Conservation (phyloP, 2,329 filamentous ascomycete genomes). For the Myriosclerotinia scirpicola region DNA sequence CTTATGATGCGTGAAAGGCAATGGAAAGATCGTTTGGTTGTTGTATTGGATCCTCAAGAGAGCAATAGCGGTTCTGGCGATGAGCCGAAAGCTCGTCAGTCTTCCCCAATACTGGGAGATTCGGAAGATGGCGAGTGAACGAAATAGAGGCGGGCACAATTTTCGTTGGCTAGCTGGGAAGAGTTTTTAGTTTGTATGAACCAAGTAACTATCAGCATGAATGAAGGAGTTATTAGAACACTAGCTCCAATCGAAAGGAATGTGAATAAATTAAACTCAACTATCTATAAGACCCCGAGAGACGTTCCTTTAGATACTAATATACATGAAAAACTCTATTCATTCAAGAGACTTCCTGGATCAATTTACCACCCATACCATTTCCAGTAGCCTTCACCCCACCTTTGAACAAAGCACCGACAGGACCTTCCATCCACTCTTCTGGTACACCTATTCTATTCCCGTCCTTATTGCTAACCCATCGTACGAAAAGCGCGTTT, state of each 20-base stretch:
- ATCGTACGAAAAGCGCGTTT: constrained; percentile 65
- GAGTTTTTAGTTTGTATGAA: background rate
- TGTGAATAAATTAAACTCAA: background rate
- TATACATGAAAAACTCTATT: background rate
- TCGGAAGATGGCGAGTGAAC: background rate
- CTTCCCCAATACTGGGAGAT: background rate
- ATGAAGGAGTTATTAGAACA: background rate
- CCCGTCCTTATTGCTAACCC: constrained; percentile 67
- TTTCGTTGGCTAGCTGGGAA: background rate
- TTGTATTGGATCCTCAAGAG: background rate
- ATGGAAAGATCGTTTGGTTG: background rate
- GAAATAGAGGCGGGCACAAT: background rate
- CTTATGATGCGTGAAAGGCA: background rate
- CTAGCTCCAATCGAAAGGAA: background rate
- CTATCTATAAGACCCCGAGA: background rate
- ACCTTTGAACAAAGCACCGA: constrained; percentile 57
- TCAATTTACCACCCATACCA: constrained; percentile 37
- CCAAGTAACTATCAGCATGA: background rate
- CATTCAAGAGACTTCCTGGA: constrained; percentile 39
- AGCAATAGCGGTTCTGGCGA: background rate
- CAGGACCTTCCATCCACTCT: constrained; percentile 65
- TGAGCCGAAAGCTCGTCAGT: background rate
- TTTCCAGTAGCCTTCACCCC: constrained; percentile 30
- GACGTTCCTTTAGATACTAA: background rate
- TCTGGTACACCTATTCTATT: constrained; percentile 63